Evolutionary conservation across 176 grass and related monocot species (phyloP).

Genomic region (Paspalum notatum): DNA sequence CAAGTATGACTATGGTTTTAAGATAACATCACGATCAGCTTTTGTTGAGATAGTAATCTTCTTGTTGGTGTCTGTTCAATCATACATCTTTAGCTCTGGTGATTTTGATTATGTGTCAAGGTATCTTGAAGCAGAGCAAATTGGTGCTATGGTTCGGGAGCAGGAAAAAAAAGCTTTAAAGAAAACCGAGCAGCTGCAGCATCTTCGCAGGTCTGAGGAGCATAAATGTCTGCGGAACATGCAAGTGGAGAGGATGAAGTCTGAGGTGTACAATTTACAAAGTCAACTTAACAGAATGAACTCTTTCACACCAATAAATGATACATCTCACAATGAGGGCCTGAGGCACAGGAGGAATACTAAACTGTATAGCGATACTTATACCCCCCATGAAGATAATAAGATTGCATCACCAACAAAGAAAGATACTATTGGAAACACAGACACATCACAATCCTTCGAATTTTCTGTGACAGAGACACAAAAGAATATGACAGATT

Average conservation of each 20-base stretch:
- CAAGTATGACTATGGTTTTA: conserved; percentile 99
- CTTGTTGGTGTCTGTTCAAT: conserved; percentile 88
- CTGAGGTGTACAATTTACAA: conserved; percentile 97
- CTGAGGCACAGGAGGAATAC: conserved; percentile 70
- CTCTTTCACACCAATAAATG: conserved; percentile 58
- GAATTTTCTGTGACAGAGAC: conserved; percentile 63
- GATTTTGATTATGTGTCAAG: conserved; percentile 97
- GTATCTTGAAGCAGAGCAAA: conserved; percentile 95
- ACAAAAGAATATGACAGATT: conserved; percentile 44
- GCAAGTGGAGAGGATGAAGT: conserved; percentile 98
- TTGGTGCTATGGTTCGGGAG: conserved; percentile 92
- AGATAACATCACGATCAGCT: conserved; percentile 93
- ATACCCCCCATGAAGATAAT: conserved; percentile 36
- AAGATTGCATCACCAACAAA: conserved; percentile 47
- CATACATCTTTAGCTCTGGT: conserved; percentile 86
- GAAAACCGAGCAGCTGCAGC: conserved; percentile 87
- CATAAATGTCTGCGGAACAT: conserved; percentile 78
- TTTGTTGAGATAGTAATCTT: conserved; percentile 99
- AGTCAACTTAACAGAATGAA: conserved; percentile 86
- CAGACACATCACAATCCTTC: conserved; percentile 53
- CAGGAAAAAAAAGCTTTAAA: conserved; percentile 95
- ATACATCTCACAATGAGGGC: conserved; percentile 57
- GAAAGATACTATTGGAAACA: conserved; percentile 55
- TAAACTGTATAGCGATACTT: conserved; percentile 29
- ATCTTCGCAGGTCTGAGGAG: conserved; percentile 88